Percentiles rank a stretch among this genome's conserved stretches.
These are phyloP conservation scores for Aspergillus texensis DNA, from an alignment of 2,329 filamentous ascomycete genomes.

Conservation along the genomic window DNA sequence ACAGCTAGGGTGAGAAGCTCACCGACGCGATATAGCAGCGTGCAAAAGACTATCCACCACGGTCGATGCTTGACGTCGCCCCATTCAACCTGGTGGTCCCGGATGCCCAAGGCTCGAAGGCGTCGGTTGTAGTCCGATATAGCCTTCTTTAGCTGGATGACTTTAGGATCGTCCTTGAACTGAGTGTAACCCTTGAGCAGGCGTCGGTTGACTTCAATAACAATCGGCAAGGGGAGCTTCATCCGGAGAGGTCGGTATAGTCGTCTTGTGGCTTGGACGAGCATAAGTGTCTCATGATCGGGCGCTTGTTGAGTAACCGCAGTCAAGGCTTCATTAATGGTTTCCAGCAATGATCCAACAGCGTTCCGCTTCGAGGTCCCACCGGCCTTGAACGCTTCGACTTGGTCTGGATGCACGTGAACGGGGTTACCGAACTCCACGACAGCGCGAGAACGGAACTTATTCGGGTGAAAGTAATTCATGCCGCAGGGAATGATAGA, in stretches of 20 bases:
- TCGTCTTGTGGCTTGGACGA: slow-evolving; percentile 87
- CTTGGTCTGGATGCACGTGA: slow-evolving; percentile 78
- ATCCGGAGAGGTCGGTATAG: slow-evolving; percentile 94
- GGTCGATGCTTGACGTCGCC: slow-evolving; percentile 58
- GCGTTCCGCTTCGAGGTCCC: slow-evolving; percentile 73
- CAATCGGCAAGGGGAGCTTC: slow-evolving; percentile 86
- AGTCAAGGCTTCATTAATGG: slow-evolving; percentile 79
- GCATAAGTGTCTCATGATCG: slow-evolving; percentile 94
- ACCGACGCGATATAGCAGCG: slow-evolving; percentile 75
- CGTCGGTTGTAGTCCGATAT: slow-evolving; percentile 86
- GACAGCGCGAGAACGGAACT: slow-evolving; percentile 93
- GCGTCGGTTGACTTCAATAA: slow-evolving; percentile 90
- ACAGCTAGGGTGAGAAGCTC: slow-evolving; percentile 78
- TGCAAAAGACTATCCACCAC: slow-evolving; percentile 31
- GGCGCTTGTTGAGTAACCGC: slow-evolving; percentile 90
- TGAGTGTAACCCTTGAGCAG: slow-evolving; percentile 88
- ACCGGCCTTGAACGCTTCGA: slow-evolving; percentile 81
- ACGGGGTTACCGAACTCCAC: slow-evolving; percentile 92
- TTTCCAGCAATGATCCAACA: slow-evolving; percentile 81
- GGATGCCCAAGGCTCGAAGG: slow-evolving; percentile 80
- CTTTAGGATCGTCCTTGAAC: slow-evolving; percentile 87
- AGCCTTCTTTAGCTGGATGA: slow-evolving; percentile 71
- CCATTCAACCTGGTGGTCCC: slow-evolving; percentile 95
- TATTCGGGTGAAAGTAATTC: slow-evolving; percentile 99
- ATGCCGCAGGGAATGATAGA: slow-evolving; percentile 97